Percentiles rank a stretch among this genome's conserved stretches.
Conservation (phyloP, 371 early-diverging fungal genomes). For the Syncephalastrum racemosum region DNA sequence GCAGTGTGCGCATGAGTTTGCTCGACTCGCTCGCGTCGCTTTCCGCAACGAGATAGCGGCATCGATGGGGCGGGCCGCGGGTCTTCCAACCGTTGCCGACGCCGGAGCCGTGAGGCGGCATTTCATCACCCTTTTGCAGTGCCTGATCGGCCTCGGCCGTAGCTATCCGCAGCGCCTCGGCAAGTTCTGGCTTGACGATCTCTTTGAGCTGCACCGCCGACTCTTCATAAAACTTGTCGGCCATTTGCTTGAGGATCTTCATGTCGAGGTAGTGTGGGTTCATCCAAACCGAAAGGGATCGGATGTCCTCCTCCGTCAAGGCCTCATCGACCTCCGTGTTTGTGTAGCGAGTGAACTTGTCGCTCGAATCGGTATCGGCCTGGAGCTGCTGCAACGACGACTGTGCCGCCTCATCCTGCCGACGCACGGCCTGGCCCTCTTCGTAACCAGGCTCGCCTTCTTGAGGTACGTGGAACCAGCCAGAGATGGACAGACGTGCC, state of each 20-base stretch:
- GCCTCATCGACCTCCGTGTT: conserved; percentile 22
- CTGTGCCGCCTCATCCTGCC: conserved; percentile 4
- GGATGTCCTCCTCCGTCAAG: conserved; percentile 47
- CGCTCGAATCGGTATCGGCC: conserved; percentile 29
- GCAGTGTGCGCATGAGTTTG: conserved; percentile 14
- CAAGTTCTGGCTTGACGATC: conserved; percentile 53
- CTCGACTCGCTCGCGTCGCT: conserved; percentile 12
- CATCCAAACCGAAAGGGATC: conserved; percentile 49
- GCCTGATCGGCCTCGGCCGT: conserved; percentile 38
- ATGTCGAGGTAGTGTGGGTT: conserved; percentile 65
- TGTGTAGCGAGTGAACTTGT: conserved; percentile 30
- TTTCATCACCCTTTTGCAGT: conserved; percentile 21
- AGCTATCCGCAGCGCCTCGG: conserved; percentile 29
- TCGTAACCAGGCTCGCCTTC: conserved; percentile 57
- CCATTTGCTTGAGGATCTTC: conserved; percentile 42
- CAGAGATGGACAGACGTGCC: conserved; percentile 68
- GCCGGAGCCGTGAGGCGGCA: conserved; percentile 59
- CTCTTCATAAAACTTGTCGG: conserved; percentile 65
- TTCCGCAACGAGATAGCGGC: conserved; percentile 46
- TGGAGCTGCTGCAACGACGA: conserved; percentile 57
- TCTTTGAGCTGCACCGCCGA: conserved; percentile 66
- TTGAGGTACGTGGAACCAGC: conserved; percentile 79
- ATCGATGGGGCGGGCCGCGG: conserved; percentile 61
- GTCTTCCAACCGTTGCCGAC: conserved; percentile 52
- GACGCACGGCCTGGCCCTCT: conserved; percentile 2